Percentiles rank a stretch among this genome's conserved stretches.
phyloP scores from a whole-genome alignment of 1,139 yeast species.

The Nematodospora anomalae region DNA sequence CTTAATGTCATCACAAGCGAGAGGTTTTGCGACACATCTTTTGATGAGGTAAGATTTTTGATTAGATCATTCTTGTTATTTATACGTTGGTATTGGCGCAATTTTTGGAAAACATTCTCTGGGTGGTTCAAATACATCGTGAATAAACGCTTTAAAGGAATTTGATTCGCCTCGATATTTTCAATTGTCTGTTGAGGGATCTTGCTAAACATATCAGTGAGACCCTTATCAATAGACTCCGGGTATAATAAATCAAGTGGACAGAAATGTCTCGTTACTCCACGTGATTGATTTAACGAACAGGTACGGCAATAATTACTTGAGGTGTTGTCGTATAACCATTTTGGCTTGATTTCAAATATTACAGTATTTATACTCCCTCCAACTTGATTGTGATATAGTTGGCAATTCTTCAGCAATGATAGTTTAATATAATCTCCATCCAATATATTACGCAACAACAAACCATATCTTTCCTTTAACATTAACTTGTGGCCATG shows the following conservation, averaged over 20 bases:
- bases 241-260: constrained; percentile 42
- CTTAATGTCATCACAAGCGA: constrained; percentile 54
- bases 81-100: constrained; percentile 38
- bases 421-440: constrained; percentile 29
- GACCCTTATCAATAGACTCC: constrained; percentile 33
- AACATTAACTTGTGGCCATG: constrained; percentile 33
- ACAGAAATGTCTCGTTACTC: constrained; percentile 41
- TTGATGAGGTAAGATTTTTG: constrained; percentile 31
- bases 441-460: constrained; percentile 42
- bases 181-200: constrained; percentile 25
- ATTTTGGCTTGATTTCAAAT: constrained; percentile 48
- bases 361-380: constrained; percentile 29
- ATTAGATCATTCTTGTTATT: constrained; percentile 37
- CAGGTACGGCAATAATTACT: constrained; percentile 48
- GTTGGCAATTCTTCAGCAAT: constrained; percentile 39
- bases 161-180: constrained; percentile 21
- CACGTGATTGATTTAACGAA: constrained; percentile 39
- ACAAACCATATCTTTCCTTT: constrained; percentile 41
- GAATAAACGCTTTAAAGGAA: constrained; percentile 34
- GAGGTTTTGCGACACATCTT: constrained; percentile 47
- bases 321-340: constrained; percentile 43
- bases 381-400: constrained; percentile 22
- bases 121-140: constrained; percentile 29
- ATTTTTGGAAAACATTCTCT: constrained; percentile 38
- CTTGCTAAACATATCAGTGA: constrained; percentile 33